Percentiles rank a stretch among this genome's conserved stretches.
These are phyloP conservation scores for Argentina anserina DNA, from an alignment of 306 rosid species.

Conservation along the genomic window DNA sequence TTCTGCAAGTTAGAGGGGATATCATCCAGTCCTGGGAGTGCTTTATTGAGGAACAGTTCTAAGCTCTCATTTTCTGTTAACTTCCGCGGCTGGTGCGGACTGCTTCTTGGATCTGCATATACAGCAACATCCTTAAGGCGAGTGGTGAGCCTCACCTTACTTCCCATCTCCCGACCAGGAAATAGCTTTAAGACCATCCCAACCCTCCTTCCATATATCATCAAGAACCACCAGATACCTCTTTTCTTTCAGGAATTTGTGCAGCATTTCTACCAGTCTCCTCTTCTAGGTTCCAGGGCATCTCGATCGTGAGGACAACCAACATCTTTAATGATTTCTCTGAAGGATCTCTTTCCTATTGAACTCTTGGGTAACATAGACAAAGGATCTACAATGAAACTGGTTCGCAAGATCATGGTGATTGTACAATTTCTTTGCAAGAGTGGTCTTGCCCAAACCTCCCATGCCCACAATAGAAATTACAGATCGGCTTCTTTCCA, in stretches of 20 bases:
- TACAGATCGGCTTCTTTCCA: neutral
- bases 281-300: neutral
- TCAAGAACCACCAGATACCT: constrained; percentile 2
- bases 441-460: neutral
- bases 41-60: neutral
- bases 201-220: constrained; percentile 9
- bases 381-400: neutral
- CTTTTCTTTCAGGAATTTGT: neutral
- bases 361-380: neutral
- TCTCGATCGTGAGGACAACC: neutral
- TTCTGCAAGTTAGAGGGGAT: neutral
- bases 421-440: neutral
- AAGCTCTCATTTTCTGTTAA: neutral
- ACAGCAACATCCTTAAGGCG: neutral
- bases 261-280: neutral
- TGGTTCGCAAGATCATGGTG: neutral
- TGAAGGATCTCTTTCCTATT: neutral
- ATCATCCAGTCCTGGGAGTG: neutral
- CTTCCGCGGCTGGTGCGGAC: neutral
- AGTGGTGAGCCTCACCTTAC: neutral
- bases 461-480: neutral
- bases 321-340: neutral
- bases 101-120: neutral
- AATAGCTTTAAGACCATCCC: neutral
- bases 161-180: neutral